phyloP scores from a whole-genome alignment of 2,329 filamentous ascomycete genomes.

The Colletotrichum sp. region DNA sequence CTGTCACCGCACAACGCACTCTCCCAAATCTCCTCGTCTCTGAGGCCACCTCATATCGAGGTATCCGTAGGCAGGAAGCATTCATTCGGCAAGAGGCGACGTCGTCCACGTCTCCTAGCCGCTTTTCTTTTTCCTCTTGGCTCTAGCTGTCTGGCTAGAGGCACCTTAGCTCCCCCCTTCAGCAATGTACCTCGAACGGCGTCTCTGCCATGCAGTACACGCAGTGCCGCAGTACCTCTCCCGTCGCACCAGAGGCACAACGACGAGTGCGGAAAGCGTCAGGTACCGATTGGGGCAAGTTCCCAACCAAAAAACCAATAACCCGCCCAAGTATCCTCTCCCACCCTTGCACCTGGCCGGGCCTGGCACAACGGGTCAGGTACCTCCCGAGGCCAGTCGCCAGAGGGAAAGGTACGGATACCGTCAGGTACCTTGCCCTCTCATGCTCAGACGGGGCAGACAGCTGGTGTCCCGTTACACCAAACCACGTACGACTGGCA shows the following conservation, averaged over 20 bases:
- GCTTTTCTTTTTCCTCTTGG: neutral
- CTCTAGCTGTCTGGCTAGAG: neutral
- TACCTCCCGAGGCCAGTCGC: neutral
- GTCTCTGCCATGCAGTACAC: neutral
- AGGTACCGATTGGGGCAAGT: neutral
- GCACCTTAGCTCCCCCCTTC: neutral
- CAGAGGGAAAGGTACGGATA: neutral
- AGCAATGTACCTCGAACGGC: neutral
- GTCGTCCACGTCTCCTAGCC: neutral
- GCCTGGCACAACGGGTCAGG: neutral
- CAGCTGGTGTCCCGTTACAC: conserved; percentile 7
- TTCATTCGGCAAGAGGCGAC: neutral
- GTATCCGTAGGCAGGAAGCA: neutral
- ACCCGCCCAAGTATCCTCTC: neutral
- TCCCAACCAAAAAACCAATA: neutral
- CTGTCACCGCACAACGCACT: neutral
- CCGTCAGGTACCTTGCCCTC: neutral
- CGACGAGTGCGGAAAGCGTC: neutral
- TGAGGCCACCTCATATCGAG: neutral
- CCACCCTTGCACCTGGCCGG: neutral
- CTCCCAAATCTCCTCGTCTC: neutral
- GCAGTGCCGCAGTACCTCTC: neutral
- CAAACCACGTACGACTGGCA: neutral
- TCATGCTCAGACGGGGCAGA: neutral
- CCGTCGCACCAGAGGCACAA: neutral